Evolutionary conservation across 2,329 filamentous ascomycete species (phyloP).

Genomic region (Acrodontium crateriforme): DNA sequence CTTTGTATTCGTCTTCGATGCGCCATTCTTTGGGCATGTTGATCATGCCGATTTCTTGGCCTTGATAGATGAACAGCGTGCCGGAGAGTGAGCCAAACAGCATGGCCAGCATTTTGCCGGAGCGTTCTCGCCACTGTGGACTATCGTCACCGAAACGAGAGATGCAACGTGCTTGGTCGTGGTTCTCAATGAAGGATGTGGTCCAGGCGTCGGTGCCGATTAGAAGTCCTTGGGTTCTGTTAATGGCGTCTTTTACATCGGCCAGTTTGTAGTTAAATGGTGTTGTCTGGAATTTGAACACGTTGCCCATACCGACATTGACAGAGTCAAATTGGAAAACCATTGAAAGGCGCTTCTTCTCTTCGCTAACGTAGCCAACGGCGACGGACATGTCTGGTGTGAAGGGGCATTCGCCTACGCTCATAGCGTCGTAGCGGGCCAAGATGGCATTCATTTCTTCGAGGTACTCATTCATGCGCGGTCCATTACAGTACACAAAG

Average conservation of each 20-base stretch:
- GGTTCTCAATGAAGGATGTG: constrained; percentile 50
- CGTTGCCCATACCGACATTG: constrained; percentile 25
- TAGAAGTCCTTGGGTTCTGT: constrained; percentile 28
- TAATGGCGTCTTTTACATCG: constrained; percentile 11
- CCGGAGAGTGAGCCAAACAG: constrained; percentile 45
- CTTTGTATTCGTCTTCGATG: constrained; percentile 50
- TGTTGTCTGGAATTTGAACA: constrained; percentile 11
- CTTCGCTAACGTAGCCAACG: constrained; percentile 37
- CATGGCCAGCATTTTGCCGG: constrained; percentile 47
- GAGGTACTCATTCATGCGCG: constrained; percentile 34
- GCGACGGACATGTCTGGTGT: constrained; percentile 35
- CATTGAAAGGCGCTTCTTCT: constrained; percentile 49
- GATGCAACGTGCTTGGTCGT: constrained; percentile 45
- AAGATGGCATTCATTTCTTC: constrained; percentile 33
- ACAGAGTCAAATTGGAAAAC: constrained; percentile 57
- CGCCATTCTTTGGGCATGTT: constrained; percentile 49
- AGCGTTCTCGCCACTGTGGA: constrained; percentile 35
- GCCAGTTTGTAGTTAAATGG: constrained; percentile 8
- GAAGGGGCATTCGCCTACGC: constrained; percentile 38
- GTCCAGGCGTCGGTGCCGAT: constrained; percentile 48
- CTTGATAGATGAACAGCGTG: constrained; percentile 56
- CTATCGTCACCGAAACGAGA: constrained; percentile 38
- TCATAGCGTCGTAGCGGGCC: constrained; percentile 35
- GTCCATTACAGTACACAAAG: constrained; percentile 18
- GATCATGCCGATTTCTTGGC: constrained; percentile 54